Percentiles rank a stretch among this genome's conserved stretches.
These are phyloP conservation scores for Leishmania lainsoni DNA, from an alignment of 208 protist species.

Conservation along the genomic window DNA sequence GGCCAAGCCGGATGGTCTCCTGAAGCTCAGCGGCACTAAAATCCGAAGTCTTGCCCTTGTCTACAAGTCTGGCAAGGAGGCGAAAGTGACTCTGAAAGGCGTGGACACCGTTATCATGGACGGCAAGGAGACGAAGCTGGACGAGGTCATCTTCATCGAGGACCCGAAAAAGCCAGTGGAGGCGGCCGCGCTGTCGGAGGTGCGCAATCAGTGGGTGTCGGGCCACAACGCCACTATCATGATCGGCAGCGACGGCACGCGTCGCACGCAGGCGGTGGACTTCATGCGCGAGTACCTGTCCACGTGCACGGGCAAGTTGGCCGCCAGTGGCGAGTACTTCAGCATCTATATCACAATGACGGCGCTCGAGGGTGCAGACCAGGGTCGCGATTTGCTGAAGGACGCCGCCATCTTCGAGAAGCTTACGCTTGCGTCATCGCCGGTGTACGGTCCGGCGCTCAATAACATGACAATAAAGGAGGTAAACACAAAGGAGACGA, in stretches of 20 bases:
- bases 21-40: conserved; percentile 37
- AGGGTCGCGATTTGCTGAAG: conserved; percentile 70
- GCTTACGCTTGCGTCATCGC: conserved; percentile 57
- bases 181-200: conserved; percentile 46
- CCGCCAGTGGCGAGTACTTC: conserved; percentile 42
- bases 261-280: conserved; percentile 30
- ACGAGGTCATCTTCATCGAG: conserved; percentile 52
- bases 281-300: conserved; percentile 55
- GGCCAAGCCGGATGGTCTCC: conserved; percentile 11
- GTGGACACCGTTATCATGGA: conserved; percentile 35
- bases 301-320: conserved; percentile 50
- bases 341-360: conserved; percentile 63
- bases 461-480: conserved; percentile 49
- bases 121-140: conserved; percentile 45
- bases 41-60: conserved; percentile 46
- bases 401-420: conserved; percentile 43
- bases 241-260: conserved; percentile 39
- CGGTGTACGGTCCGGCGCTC: conserved; percentile 71
- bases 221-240: conserved; percentile 68
- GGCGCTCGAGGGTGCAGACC: conserved; percentile 49
- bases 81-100: conserved; percentile 51
- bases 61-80: conserved; percentile 36
- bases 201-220: conserved; percentile 55
- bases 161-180: conserved; percentile 42
- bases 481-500: conserved; percentile 34